Base-by-base conservation (phyloP, 495 filamentous ascomycete species). In the Xanthoparmelia taractica region DNA sequence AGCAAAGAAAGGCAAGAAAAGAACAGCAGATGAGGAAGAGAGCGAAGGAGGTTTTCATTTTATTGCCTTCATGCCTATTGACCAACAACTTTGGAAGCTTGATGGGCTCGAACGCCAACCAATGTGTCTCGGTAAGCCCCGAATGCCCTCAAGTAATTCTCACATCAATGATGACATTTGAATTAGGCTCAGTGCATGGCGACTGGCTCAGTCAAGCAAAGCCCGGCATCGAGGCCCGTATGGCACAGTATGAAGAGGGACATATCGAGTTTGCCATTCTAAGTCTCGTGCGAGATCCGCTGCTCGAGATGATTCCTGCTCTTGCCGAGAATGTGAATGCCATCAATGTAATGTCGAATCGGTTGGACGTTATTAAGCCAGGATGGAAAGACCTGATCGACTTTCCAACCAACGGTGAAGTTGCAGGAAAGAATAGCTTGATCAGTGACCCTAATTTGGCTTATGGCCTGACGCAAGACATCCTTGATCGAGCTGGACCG, bases 31-130 rank as follows among this genome's bases (percentile, higher is more conserved):
- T 41, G 74, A 77, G 15, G 71, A 74, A 17, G 73, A 82, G 10
- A 76, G 76, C 1, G 82, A 87, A 50, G 73, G 76, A 5, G 82
- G 79, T 1, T 94, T 87, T 67, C 94, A 98, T 69, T 98, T 93
- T 71, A 88, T 96, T 65, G 92, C 91, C 6, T 96, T 89, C 69
- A 86, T 97, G 50, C 91, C 93, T 17, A 81, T 87, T 23, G 78
- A 84, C 45, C 85, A 83, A 8, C 77, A 84, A 40, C 80, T 96
- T 20, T 98, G 92, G 91, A 89, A 91, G 65, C 85, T 98, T 8
- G 94, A 98, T 70, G 94, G 94, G 4, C 77, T 98, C 8, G 84
- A 92, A 72, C 75, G 77, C 37, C 82, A 85, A 65, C 94, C 94
- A 17, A 79, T 85, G 47, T 80, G 80, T 62, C 75, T 96, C 38